phyloP scores from a whole-genome alignment of 352 stramenopile species.

The Globisporangium nagaii region DNA sequence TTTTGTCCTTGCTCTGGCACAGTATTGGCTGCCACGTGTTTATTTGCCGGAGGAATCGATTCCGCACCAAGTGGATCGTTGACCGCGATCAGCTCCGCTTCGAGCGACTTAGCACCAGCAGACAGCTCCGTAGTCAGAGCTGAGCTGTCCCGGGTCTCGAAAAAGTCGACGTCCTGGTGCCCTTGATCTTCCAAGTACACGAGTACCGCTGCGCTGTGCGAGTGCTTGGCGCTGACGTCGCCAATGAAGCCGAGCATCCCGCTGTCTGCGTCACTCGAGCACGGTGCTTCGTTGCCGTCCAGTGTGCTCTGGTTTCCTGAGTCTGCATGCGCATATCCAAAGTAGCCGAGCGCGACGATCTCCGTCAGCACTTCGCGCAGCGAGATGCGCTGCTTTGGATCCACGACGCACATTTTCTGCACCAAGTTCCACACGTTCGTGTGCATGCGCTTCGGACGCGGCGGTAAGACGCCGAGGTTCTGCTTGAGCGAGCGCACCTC shows the following conservation, averaged over 20 bases:
- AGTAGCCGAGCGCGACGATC: conserved; percentile 45
- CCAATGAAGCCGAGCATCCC: not conserved
- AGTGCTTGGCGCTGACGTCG: not conserved
- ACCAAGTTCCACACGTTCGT: conserved; percentile 46
- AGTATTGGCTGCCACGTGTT: not conserved
- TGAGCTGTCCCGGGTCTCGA: not conserved
- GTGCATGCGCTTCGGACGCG: conserved; percentile 37
- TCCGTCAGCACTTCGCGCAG: conserved; percentile 41
- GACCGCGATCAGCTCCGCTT: not conserved
- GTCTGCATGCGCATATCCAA: conserved; percentile 14
- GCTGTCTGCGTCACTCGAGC: not conserved
- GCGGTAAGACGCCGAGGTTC: conserved; percentile 40
- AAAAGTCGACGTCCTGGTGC: conserved; percentile 8
- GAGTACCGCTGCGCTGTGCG: not conserved
- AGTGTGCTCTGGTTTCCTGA: conserved; percentile 10
- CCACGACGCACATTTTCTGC: conserved; percentile 54
- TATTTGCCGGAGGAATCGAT: not conserved
- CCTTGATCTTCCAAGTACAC: conserved; percentile 1
- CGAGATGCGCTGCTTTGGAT: conserved; percentile 38
- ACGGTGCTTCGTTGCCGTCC: not conserved
- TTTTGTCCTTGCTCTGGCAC: not conserved
- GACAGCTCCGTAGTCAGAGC: not conserved
- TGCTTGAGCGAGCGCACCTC: conserved; percentile 54
- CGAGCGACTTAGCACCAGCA: no score
- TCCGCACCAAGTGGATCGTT: not conserved